phyloP scores from a whole-genome alignment of 176 grass and related monocot genomes.

The Musa troglodytarum region DNA sequence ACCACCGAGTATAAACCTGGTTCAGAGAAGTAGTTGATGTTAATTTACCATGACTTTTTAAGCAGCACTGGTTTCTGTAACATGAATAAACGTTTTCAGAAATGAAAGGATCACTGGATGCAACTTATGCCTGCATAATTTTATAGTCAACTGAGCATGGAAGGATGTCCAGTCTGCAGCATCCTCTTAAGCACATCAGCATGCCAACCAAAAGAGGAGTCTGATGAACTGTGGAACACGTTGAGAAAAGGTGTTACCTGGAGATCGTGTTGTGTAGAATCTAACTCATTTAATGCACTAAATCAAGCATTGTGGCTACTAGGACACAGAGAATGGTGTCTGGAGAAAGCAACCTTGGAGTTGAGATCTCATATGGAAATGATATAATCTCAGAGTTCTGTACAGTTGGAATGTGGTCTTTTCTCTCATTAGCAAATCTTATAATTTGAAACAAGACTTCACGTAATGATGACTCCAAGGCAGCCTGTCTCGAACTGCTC shows the following conservation, averaged over 20 bases:
- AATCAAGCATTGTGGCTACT: background rate
- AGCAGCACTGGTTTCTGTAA: background rate
- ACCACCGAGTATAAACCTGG: background rate
- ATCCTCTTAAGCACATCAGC: conserved; percentile 46
- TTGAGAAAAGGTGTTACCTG: conserved; percentile 72
- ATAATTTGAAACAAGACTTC: conserved; percentile 87
- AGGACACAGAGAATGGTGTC: too few species aligned
- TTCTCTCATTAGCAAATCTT: conserved; percentile 81
- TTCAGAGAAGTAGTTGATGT: background rate
- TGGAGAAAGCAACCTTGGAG: conserved; percentile 48
- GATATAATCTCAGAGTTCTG: conserved; percentile 54
- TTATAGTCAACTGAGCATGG: conserved; percentile 31
- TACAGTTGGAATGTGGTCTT: conserved; percentile 73
- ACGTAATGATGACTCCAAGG: conserved; percentile 41
- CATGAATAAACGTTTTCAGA: background rate
- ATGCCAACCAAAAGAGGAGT: conserved; percentile 64
- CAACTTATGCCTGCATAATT: background rate
- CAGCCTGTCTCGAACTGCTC: conserved; percentile 50
- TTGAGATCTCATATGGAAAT: conserved; percentile 82
- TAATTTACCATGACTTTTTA: background rate
- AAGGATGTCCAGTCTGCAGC: conserved; percentile 54
- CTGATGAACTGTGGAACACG: conserved; percentile 68
- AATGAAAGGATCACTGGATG: background rate
- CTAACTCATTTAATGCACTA: conserved; percentile 13
- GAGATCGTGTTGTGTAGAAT: conserved; percentile 50